Conservation (phyloP, 371 early-diverging fungal species). For the Mycotypha africana region DNA sequence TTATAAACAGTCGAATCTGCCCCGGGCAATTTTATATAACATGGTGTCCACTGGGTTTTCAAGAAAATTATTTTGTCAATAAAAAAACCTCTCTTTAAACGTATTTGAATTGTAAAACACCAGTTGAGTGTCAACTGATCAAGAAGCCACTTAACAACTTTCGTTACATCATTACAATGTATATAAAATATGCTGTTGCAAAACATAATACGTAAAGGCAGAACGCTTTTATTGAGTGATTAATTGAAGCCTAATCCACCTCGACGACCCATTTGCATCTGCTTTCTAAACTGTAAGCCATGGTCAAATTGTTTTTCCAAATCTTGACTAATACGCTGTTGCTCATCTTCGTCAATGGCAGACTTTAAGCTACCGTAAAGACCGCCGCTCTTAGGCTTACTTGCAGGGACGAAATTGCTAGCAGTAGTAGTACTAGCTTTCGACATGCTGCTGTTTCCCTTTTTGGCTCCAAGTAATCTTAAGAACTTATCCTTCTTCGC, state of each 20-base stretch:
- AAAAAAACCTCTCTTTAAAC: too few relatives aligned
- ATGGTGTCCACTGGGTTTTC: too few relatives aligned
- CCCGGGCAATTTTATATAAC: too few relatives aligned
- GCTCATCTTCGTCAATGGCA: conserved; percentile 43
- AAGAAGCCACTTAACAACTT: too few relatives aligned
- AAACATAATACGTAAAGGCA: too few relatives aligned
- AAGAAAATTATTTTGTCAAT: too few relatives aligned
- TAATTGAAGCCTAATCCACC: conserved; percentile 43
- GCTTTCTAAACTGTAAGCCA: conserved; percentile 41
- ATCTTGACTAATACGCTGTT: conserved; percentile 26
- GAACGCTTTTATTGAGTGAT: conserved; percentile 4
- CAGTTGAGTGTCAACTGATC: too few relatives aligned
- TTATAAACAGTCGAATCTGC: too few relatives aligned
- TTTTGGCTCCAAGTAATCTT: conserved; percentile 42
- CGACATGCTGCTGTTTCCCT: conserved; percentile 2
- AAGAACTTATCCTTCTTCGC: conserved; percentile 42
- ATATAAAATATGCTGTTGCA: too few relatives aligned
- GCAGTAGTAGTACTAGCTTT: neutral
- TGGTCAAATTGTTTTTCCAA: conserved; percentile 42
- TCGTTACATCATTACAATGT: too few relatives aligned
- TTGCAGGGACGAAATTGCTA: conserved; percentile 8
- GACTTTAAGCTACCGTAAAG: conserved; percentile 36
- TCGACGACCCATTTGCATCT: conserved; percentile 37
- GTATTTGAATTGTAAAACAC: too few relatives aligned
- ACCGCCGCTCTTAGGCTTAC: conserved; percentile 30